These are phyloP conservation scores for Cerioporus squamosus DNA, from an alignment of 1,284 basidiomycete genomes.

Conservation along the genomic window DNA sequence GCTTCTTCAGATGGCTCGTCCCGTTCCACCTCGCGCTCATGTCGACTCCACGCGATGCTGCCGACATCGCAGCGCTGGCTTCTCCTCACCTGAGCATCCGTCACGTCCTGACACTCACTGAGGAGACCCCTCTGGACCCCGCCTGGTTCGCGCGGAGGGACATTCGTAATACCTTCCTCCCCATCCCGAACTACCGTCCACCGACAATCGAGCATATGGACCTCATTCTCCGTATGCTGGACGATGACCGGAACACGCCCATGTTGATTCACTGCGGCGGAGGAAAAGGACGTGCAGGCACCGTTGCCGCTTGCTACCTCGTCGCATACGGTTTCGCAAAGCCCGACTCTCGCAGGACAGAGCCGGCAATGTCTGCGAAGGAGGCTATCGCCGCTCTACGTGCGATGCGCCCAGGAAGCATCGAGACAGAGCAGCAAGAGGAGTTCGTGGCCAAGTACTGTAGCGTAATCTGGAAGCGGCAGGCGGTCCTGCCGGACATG, in stretches of 20 bases:
- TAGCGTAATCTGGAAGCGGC: conserved; percentile 62
- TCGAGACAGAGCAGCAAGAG: conserved; percentile 61
- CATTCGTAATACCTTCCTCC: conserved; percentile 59
- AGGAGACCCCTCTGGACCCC: conserved; percentile 53
- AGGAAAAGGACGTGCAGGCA: conserved; percentile 66
- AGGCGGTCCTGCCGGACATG: conserved; percentile 49
- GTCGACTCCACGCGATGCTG: conserved; percentile 56
- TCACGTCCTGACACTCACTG: conserved; percentile 61
- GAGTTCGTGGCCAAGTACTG: conserved; percentile 58
- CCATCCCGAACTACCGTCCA: conserved; percentile 55
- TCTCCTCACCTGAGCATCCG: conserved; percentile 54
- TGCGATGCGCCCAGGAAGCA: conserved; percentile 53
- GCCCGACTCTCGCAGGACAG: conserved; percentile 39
- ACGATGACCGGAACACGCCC: conserved; percentile 48
- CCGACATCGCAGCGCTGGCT: conserved; percentile 53
- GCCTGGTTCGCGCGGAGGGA: conserved; percentile 50
- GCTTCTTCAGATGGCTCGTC: conserved; percentile 66
- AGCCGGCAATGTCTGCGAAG: conserved; percentile 51
- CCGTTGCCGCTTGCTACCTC: conserved; percentile 63
- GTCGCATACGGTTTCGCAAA: conserved; percentile 56
- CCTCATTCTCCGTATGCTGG: conserved; percentile 50
- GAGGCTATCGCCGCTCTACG: conserved; percentile 54
- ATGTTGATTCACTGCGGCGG: conserved; percentile 66
- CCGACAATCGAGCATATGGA: conserved; percentile 67
- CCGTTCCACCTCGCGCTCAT: conserved; percentile 62